Base-by-base conservation (phyloP, 2,329 filamentous ascomycete genomes). In the Aspergillus sp. region DNA sequence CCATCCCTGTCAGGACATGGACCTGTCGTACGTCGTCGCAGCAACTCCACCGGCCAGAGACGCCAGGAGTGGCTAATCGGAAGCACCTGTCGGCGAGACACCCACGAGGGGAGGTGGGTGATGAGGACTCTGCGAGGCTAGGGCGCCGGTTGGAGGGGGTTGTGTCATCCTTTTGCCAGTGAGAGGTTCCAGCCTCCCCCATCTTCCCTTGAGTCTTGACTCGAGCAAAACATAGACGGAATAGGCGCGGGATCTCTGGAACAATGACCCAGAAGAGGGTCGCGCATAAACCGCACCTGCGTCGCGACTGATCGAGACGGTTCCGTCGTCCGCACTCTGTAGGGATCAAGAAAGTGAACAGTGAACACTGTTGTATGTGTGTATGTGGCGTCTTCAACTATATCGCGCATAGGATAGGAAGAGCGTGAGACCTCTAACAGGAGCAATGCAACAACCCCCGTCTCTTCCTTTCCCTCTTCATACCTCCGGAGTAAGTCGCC, bases 21-120 rank as follows among this genome's bases (percentile, higher is more conserved):
- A 40, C 59, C 54, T 58, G 57, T 61, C 54, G 63, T 64, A 65
- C 59, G 61, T 64, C 59, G 62, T 64, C 61, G 61, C 61, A 65
- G 55, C 61, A 64, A 58, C 62, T 64, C 64, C 64, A 66, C 64
- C 41, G 48, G 45, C 41, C 49, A 53, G 61, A 55, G 55, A 64
- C 57, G 48, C 62, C 59, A 66, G 51, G 39, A 58, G 58, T 64
- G 58, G 60, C 47, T 55, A 56, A 57, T 53, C 49, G 59, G 60
- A 54, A 63, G 56, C 56, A 56, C 55, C 49, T 56, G 51, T 60
- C 57, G 61, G 58, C 59, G 63, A 66, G 56, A 64, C 61, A 64
- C 57, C 64, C 64, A 66, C 61, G 62, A 62, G 61, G 48, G 40
- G 55, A 57, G 52, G 61, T 54, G 47, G 54, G 31, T 21, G 54